Evolutionary conservation across 2,329 filamentous ascomycete species (phyloP), one percentile per base, ranked within the genome.

Genomic region (Colletotrichum australisinense): DNA sequence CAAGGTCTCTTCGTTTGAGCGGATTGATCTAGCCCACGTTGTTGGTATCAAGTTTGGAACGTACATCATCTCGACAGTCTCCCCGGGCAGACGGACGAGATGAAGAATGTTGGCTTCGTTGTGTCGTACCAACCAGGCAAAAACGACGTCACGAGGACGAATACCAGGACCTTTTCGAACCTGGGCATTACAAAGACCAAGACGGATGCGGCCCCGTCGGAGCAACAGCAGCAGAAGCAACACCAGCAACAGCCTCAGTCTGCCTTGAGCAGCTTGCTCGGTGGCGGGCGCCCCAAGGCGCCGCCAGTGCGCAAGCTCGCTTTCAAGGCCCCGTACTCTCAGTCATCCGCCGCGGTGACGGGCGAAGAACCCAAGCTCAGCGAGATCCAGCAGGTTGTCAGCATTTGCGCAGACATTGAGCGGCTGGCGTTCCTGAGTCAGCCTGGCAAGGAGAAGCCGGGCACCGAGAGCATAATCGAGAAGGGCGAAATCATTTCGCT

Each of bases 1-100:
- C 84, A 98, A 98, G 80, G 94, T 99, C 1, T 93, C 93, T 14
- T 95, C 93, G 0, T 98, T 98, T 81, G 95, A 98, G 83, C 89
- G 95, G 8, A 91, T 98, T 16, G 92, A 93, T 71, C 87, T 98
- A 8, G 88, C 89, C 24, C 93, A 94, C 70, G 86, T 99, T 46
- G 88, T 89, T 1, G 88, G 88, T 28, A 90, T 99, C 77, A 92
- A 92, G 79, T 90, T 92, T 73, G 97, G 97, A 24, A 93, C 94
- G 0, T 99, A 98, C 79, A 93, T 99, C 78, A 98, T 95, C 0
- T 96, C 93, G 3, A 97, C 95, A 0, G 88, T 98, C 5, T 95
- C 95, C 1, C 92, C 1, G 87, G 91, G 0, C 94, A 98, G 79
- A 90, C 91, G 76, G 93, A 98, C 76, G 93, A 94, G 80, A 84